Evolutionary conservation across 164 flowering plant species (phyloP).

Genomic region (Akebia trifoliata): DNA sequence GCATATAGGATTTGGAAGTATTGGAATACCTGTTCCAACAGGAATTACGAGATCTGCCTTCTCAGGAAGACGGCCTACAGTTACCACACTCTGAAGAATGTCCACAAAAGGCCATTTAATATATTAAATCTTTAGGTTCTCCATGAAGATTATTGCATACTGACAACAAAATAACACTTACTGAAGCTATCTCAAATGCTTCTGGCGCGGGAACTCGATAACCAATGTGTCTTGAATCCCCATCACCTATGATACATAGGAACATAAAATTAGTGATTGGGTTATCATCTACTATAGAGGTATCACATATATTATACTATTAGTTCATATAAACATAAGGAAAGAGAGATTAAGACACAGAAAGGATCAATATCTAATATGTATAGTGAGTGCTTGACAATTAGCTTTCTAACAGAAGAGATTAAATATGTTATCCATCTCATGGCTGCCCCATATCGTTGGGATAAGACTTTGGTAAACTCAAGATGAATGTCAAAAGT

Average conservation of each 20-base stretch:
- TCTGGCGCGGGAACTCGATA: slow-evolving; percentile 54
- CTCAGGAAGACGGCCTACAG: slow-evolving; percentile 75
- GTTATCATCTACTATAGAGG: neutral
- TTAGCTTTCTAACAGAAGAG: too few species aligned
- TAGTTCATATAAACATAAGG: neutral
- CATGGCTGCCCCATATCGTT: too few species aligned
- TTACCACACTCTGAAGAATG: slow-evolving; percentile 43
- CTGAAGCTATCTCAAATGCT: slow-evolving; percentile 73
- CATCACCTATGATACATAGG: slow-evolving; percentile 51
- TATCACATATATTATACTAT: neutral
- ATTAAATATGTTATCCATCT: too few species aligned
- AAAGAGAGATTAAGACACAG: too few species aligned
- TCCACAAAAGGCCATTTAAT: slow-evolving; percentile 12
- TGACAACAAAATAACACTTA: slow-evolving; percentile 31
- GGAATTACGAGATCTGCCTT: slow-evolving; percentile 86
- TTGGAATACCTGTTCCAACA: slow-evolving; percentile 75
- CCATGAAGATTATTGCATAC: neutral
- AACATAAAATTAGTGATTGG: neutral
- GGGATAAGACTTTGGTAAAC: too few species aligned
- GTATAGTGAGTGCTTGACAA: too few species aligned
- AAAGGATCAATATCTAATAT: too few species aligned
- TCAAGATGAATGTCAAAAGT: too few species aligned
- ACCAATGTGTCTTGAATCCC: slow-evolving; percentile 77
- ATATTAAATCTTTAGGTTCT: neutral
- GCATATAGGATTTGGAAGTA: neutral